phyloP scores from a whole-genome alignment of 2,329 filamentous ascomycete species.

The Paraphoma chrysanthemicola region DNA sequence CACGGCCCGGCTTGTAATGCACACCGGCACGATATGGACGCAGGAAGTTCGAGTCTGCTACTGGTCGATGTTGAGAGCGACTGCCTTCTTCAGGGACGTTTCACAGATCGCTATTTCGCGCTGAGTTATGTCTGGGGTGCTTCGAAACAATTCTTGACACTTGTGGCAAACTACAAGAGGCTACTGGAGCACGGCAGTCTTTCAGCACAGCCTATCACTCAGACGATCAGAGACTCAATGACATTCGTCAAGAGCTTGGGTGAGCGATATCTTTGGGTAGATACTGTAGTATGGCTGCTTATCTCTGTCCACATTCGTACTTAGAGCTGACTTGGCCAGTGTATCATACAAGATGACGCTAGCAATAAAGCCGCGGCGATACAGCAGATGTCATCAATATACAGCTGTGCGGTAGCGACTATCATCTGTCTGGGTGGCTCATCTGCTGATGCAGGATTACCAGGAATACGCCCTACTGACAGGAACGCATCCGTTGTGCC shows the following conservation, averaged over 20 bases:
- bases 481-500: constrained; percentile 1
- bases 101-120: constrained; percentile 5
- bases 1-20: constrained; percentile 3
- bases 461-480: constrained; percentile 3
- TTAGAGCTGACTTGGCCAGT: neutral
- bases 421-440: constrained; percentile 4
- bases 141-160: constrained; percentile 8
- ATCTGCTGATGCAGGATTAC: constrained; percentile 4
- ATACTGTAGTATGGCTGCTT: constrained; percentile 3
- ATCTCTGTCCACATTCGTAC: neutral
- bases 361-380: constrained; percentile 4
- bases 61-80: constrained; percentile 6
- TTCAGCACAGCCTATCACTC: constrained; percentile 3
- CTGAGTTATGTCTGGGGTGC: constrained; percentile 12
- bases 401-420: constrained; percentile 6
- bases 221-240: constrained; percentile 8
- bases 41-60: neutral
- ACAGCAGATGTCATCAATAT: constrained; percentile 7
- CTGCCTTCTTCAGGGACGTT: neutral
- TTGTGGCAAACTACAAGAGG: neutral
- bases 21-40: neutral
- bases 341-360: constrained; percentile 8
- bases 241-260: constrained; percentile 2
- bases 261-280: constrained; percentile 10
- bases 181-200: neutral